Percentiles rank a stretch among this genome's conserved stretches.
Evolutionary conservation across 345 rosid genomes (phyloP).

Genomic region (Bruguiera parviflora): DNA sequence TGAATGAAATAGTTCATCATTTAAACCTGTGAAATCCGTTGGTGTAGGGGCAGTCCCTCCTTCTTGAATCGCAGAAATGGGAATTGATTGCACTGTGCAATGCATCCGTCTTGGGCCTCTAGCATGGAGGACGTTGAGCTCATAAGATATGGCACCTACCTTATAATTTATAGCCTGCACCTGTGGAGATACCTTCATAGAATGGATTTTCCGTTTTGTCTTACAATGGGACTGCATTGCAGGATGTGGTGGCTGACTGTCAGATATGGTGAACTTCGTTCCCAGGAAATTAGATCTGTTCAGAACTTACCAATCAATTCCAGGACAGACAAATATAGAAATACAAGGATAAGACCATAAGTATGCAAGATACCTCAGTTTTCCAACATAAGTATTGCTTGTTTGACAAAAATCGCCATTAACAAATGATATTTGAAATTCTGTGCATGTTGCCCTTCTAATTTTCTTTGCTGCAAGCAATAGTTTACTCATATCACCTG

Average conservation of each 20-base stretch:
- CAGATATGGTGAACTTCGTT: slow-evolving; percentile 74
- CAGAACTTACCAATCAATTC: slow-evolving; percentile 19
- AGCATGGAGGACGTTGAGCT: slow-evolving; percentile 79
- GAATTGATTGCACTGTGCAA: slow-evolving; percentile 62
- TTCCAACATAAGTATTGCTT: slow-evolving; percentile 62
- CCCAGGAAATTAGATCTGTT: slow-evolving; percentile 91
- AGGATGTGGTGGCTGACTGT: slow-evolving; percentile 51
- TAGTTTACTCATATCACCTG: slow-evolving; percentile 71
- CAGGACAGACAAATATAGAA: slow-evolving; percentile 6
- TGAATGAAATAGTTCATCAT: slow-evolving; percentile 20
- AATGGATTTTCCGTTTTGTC: slow-evolving; percentile 32
- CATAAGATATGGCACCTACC: slow-evolving; percentile 57
- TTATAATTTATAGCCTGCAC: slow-evolving; percentile 35
- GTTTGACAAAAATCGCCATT: slow-evolving; percentile 61
- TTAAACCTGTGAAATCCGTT: slow-evolving; percentile 31
- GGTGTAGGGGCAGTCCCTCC: slow-evolving; percentile 60
- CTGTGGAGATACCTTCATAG: slow-evolving; percentile 45
- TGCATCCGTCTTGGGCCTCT: slow-evolving; percentile 95
- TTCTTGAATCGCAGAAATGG: slow-evolving; percentile 60
- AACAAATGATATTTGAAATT: slow-evolving; percentile 67
- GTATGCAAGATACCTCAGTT: slow-evolving; percentile 48
- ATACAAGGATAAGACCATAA: slow-evolving; percentile 5
- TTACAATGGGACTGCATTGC: slow-evolving; percentile 27
- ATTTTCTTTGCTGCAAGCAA: slow-evolving; percentile 81
- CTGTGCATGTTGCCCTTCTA: slow-evolving; percentile 60